Conservation (phyloP, 225 moss, liverwort and hornwort species). For the Marchantia polymorpha region DNA sequence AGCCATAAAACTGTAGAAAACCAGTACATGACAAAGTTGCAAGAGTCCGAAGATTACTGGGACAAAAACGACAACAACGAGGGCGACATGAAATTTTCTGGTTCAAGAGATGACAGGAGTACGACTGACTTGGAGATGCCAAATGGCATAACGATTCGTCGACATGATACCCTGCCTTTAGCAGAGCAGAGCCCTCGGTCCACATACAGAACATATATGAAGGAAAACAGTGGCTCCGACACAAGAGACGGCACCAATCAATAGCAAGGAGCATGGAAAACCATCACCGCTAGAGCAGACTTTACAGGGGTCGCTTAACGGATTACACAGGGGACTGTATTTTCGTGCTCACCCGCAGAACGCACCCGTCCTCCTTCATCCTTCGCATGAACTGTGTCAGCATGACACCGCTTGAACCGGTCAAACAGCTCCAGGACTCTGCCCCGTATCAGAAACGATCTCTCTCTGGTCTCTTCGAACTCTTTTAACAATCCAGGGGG, state of each 20-base stretch:
- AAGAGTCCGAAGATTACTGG: neutral
- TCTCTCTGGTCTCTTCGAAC: conserved; percentile 70
- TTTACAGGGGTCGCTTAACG: too few relatives aligned
- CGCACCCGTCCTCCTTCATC: conserved; percentile 24
- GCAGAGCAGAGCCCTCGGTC: too few relatives aligned
- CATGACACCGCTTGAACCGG: conserved; percentile 58
- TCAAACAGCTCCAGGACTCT: conserved; percentile 72
- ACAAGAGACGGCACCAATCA: too few relatives aligned
- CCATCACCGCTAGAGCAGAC: too few relatives aligned
- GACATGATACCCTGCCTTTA: too few relatives aligned
- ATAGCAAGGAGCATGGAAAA: neutral
- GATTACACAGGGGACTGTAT: too few relatives aligned
- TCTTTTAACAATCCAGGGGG: conserved; percentile 70
- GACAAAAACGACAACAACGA: neutral
- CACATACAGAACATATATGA: too few relatives aligned
- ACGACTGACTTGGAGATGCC: neutral
- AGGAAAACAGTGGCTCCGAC: too few relatives aligned
- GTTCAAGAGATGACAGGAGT: neutral
- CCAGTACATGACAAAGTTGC: neutral
- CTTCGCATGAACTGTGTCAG: conserved; percentile 22
- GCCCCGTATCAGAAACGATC: conserved; percentile 64
- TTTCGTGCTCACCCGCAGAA: conserved; percentile 30
- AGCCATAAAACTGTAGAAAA: neutral
- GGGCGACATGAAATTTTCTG: neutral
- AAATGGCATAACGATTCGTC: too few relatives aligned